phyloP scores from a whole-genome alignment of 2,329 filamentous ascomycete genomes.

The Cyphellophora attinorum region DNA sequence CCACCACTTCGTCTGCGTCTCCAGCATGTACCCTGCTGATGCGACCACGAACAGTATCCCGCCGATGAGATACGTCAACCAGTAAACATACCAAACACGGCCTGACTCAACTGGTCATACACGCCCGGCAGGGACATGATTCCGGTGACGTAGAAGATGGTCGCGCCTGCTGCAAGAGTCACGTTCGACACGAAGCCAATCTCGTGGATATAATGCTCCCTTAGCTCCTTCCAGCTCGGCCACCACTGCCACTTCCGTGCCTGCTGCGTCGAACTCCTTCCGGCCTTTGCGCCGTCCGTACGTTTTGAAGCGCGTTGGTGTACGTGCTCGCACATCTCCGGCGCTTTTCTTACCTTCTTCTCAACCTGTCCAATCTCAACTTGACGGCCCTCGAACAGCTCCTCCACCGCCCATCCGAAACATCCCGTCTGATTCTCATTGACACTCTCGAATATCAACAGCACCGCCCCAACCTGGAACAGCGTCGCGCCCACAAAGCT shows the following conservation, averaged over 20 bases:
- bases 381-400: conserved; percentile 19
- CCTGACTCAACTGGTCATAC: conserved; percentile 35
- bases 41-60: conserved; percentile 53
- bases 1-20: conserved; percentile 57
- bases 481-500: conserved; percentile 59
- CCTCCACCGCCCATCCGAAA: conserved; percentile 60
- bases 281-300: conserved; percentile 25
- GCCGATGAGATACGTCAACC: conserved; percentile 54
- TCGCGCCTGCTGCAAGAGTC: conserved; percentile 48
- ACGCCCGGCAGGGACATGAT: conserved; percentile 52
- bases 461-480: conserved; percentile 54
- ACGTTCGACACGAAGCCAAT: conserved; percentile 54
- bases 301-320: conserved; percentile 18
- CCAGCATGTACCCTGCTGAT: conserved; percentile 52
- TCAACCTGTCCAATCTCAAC: too few species aligned
- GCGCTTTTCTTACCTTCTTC: background rate
- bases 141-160: conserved; percentile 56
- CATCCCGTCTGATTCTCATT: conserved; percentile 57
- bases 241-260: conserved; percentile 47
- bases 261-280: background rate
- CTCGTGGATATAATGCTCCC: conserved; percentile 51
- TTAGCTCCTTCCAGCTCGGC: conserved; percentile 47
- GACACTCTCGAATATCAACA: conserved; percentile 58
- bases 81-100: conserved; percentile 48
- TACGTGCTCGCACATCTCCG: conserved; percentile 11